phyloP scores from a whole-genome alignment of 768 basidiomycete genomes.

The Coprinellus aureogranulatus region DNA sequence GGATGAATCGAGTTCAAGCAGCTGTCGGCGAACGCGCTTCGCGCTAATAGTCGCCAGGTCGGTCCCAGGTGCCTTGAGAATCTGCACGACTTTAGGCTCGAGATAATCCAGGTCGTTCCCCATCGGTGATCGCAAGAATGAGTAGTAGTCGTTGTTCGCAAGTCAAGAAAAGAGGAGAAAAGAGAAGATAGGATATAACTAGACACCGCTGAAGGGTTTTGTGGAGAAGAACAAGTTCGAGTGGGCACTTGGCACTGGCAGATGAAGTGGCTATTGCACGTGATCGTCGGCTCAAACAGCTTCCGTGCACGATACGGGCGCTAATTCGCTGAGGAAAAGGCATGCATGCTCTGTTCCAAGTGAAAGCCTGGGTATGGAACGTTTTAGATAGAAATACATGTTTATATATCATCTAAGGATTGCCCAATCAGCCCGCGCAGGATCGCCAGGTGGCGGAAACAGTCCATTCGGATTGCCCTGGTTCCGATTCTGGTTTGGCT shows the following conservation, averaged over 20 bases:
- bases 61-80: slow-evolving; percentile 73
- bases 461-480: slow-evolving; percentile 41
- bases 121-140: slow-evolving; percentile 36
- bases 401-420: slow-evolving; percentile 45
- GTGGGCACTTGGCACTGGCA: no score
- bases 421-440: slow-evolving; percentile 65
- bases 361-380: background rate
- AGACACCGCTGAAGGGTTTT: no score
- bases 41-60: slow-evolving; percentile 82
- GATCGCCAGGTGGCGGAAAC: slow-evolving; percentile 64
- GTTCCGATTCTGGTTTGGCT: slow-evolving; percentile 31
- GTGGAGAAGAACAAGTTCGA: no score
- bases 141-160: slow-evolving; percentile 21
- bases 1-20: slow-evolving; percentile 51
- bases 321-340: background rate
- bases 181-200: background rate
- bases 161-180: slow-evolving; percentile 11
- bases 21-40: slow-evolving; percentile 80
- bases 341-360: background rate
- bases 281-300: no score
- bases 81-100: slow-evolving; percentile 60
- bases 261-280: no score
- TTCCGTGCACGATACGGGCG: no score
- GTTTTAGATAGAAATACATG: slow-evolving; percentile 8
- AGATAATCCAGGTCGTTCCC: slow-evolving; percentile 51